Evolutionary conservation across 257 asterid species (phyloP).

Genomic region (Penstemon eatonii): DNA sequence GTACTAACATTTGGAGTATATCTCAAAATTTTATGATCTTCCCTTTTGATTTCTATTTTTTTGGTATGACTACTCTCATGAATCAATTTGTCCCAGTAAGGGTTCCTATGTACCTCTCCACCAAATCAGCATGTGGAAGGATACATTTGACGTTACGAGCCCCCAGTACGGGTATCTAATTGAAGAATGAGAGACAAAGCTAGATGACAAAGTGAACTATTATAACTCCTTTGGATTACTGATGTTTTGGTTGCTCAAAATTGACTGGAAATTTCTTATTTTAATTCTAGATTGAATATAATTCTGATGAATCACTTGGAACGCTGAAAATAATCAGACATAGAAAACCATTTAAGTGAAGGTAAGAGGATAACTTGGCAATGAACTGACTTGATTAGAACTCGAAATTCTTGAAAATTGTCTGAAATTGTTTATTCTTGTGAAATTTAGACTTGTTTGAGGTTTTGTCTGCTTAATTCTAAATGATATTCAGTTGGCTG

Average conservation of each 20-base stretch:
- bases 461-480: too few relatives aligned
- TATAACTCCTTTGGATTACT: background rate
- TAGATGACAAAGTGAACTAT: conserved; percentile 58
- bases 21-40: background rate
- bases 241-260: conserved; percentile 6
- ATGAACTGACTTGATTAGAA: too few relatives aligned
- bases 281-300: too few relatives aligned
- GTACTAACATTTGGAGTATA: too few relatives aligned
- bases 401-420: too few relatives aligned
- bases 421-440: too few relatives aligned
- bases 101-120: conserved; percentile 64
- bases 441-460: too few relatives aligned
- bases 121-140: conserved; percentile 90
- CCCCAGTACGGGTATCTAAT: conserved; percentile 48
- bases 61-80: conserved; percentile 62
- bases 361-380: too few relatives aligned
- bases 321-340: too few relatives aligned
- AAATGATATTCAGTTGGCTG: too few relatives aligned
- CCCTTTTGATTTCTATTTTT: conserved; percentile 29
- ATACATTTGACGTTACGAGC: conserved; percentile 49
- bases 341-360: too few relatives aligned
- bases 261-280: background rate
- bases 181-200: conserved; percentile 44
- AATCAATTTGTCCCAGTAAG: conserved; percentile 68
- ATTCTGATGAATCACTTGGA: too few relatives aligned